Evolutionary conservation across 2,329 filamentous ascomycete genomes (phyloP), one percentile per base, ranked within the genome.

Genomic region (Hypoxylon sp.): DNA sequence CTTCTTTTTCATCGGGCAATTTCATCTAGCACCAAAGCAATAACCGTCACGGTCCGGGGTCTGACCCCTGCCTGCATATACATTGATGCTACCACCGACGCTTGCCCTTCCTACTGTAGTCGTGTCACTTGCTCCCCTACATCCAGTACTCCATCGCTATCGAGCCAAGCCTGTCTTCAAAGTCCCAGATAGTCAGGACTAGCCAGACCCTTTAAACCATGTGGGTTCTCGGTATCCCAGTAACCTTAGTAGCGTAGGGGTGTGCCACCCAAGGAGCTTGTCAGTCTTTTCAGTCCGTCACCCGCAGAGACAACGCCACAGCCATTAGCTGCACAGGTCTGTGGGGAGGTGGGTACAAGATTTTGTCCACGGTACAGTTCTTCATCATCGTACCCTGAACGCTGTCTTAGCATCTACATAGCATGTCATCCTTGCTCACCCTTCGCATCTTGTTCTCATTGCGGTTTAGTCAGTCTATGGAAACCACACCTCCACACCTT

Each of bases 1-100:
- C 72, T 69, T 69, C 71, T 75, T 76, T 69, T 74, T 74, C 75
- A 79, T 81, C 80, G 79, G 80, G 78, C 79, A 81, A 81, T 81
- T 82, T 81, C 77, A 81, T 81, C 79, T 80, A 75, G 75, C 77
- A 76, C 76, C 75, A 76, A 68, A 74, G 70, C 68, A 74, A 76
- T 73, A 79, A 77, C 75, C 75, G 75, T 77, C 74, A 69, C 75
- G 72, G 76, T 71, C 76, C 75, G 73, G 75, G 74, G 72, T 74
- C 68, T 50, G 72, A 52, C 68, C 75, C 75, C 71, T 74, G 71
- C 60, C 46, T 69, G 67, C 72, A 70, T 65, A 65, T 63, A 64
- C 68, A 52, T 69, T 56, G 59, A 72, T 67, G 41, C 68, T 68
- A 70, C 70, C 65, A 63, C 69, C 62, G 63, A 69, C 69, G 67